Conservation (phyloP, 2,329 filamentous ascomycete species). For the Bipolaris cookei region DNA sequence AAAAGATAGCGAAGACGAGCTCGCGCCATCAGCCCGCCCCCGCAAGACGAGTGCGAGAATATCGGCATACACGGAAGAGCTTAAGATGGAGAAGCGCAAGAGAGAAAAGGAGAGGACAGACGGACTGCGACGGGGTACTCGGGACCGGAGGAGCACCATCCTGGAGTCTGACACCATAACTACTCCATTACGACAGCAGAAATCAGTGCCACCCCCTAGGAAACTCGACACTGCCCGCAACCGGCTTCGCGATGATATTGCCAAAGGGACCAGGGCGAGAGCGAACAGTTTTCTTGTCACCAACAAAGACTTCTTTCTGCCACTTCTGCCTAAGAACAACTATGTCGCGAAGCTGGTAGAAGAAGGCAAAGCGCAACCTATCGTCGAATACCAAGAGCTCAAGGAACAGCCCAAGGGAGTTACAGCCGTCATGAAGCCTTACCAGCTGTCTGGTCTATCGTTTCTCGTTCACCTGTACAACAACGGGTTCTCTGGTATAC, state of each 20-base stretch:
- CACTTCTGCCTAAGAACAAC: slow-evolving; percentile 54
- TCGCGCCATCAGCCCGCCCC: slow-evolving; percentile 19
- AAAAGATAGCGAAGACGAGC: slow-evolving; percentile 36
- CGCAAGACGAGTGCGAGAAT: slow-evolving; percentile 22
- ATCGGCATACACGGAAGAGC: slow-evolving; percentile 26
- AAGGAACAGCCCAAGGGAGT: slow-evolving; percentile 55
- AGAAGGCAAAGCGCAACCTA: slow-evolving; percentile 25
- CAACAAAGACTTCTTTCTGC: slow-evolving; percentile 56
- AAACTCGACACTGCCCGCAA: slow-evolving; percentile 50
- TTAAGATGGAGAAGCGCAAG: slow-evolving; percentile 44
- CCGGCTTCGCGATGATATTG: slow-evolving; percentile 52
- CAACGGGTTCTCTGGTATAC: slow-evolving; percentile 98
- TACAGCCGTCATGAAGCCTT: slow-evolving; percentile 77
- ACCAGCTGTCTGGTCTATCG: slow-evolving; percentile 95
- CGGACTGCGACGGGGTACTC: slow-evolving; percentile 29
- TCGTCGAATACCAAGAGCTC: slow-evolving; percentile 52
- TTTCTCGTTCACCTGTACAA: slow-evolving; percentile 99
- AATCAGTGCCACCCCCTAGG: slow-evolving; percentile 17
- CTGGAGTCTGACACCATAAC: slow-evolving; percentile 41
- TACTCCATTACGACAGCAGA: slow-evolving; percentile 18
- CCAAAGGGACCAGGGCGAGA: slow-evolving; percentile 51
- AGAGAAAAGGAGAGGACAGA: slow-evolving; percentile 21
- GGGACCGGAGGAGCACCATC: slow-evolving; percentile 36
- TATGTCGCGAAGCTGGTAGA: slow-evolving; percentile 51
- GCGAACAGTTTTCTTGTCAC: slow-evolving; percentile 55